Evolutionary conservation across 345 rosid species (phyloP), one percentile per base, ranked within the genome.

Genomic region (Hevea brasiliensis): DNA sequence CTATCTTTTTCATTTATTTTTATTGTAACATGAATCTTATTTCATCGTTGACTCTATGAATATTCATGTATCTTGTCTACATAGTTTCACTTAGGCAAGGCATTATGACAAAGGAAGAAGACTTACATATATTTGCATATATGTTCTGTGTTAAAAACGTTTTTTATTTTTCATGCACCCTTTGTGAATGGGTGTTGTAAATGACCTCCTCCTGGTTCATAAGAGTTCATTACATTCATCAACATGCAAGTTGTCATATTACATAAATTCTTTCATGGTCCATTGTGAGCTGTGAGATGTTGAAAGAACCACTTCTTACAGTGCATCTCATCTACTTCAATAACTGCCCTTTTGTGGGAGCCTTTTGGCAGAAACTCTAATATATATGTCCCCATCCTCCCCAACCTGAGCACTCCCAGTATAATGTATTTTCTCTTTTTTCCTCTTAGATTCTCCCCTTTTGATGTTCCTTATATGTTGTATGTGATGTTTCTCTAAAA

Each of bases 51-150:
- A 29, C 47, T 27, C 17, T 9, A 8, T 40, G 21, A 26, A 13
- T 1, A 20, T 44, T 48, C 29, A 42, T 26, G 44, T 4, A 2
- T 23, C 20, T 66, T 74, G 47, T 3, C 64, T 7, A 20, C 18
- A 18, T 27, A 26, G 29, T 44, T 59, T 27, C 24, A 8, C 37
- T 51, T 27, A 27, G 6, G 42, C 0, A n/a, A 64, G 54, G 51
- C 58, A 20, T 23, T 67, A 67, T 68, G 54, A 62, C 68, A 35
- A 51, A 26, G 29, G 24, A 61, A 75, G 35, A 29, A 11, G 20
- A 50, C 50, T 64, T 18, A 27, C n/a, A 35, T 73, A 21, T 54
- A 47, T 21, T 2, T 70, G 26, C 54, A 45, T 45, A 10, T 40
- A 14, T 47, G 35, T 41, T 5, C 27, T 17, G 0, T 21, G 2